These are phyloP conservation scores for Trichoderma arundinaceum DNA, from an alignment of 2,329 filamentous ascomycete genomes.

Conservation along the genomic window DNA sequence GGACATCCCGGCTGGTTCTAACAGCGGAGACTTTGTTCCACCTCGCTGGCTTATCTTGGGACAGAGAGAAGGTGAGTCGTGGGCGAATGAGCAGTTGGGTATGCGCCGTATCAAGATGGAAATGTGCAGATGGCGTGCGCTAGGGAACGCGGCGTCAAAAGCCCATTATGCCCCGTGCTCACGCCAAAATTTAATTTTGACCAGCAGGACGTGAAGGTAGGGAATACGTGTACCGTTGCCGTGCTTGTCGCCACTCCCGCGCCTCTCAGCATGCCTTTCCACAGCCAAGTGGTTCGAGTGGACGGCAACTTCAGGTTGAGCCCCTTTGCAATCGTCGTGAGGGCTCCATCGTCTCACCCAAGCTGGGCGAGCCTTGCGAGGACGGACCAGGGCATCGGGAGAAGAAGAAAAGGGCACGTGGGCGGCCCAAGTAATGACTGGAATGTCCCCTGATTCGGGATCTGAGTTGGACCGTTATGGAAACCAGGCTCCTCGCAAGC, in stretches of 20 bases:
- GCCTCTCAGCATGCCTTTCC: background rate
- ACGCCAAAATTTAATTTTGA: background rate
- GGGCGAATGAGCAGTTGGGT: slow-evolving; percentile 16
- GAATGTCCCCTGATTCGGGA: slow-evolving; percentile 14
- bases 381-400: slow-evolving; percentile 23
- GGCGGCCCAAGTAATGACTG: slow-evolving; percentile 3
- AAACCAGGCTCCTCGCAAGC: slow-evolving; percentile 16
- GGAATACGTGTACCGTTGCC: background rate
- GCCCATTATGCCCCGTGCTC: slow-evolving; percentile 11
- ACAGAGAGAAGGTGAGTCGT: background rate
- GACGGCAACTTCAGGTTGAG: slow-evolving; percentile 1
- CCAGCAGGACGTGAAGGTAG: background rate
- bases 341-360: slow-evolving; percentile 7
- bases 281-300: background rate
- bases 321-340: background rate
- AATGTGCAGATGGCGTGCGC: slow-evolving; percentile 7
- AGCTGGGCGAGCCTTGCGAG: slow-evolving; percentile 2
- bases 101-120: background rate
- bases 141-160: slow-evolving; percentile 7
- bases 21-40: slow-evolving; percentile 9
- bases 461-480: slow-evolving; percentile 21
- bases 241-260: background rate
- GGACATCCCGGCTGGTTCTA: slow-evolving; percentile 1
- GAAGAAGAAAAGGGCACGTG: slow-evolving; percentile 18
- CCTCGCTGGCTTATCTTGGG: background rate